Evolutionary conservation across 1,139 yeast species (phyloP).

Genomic region (Protomyces gravidus): DNA sequence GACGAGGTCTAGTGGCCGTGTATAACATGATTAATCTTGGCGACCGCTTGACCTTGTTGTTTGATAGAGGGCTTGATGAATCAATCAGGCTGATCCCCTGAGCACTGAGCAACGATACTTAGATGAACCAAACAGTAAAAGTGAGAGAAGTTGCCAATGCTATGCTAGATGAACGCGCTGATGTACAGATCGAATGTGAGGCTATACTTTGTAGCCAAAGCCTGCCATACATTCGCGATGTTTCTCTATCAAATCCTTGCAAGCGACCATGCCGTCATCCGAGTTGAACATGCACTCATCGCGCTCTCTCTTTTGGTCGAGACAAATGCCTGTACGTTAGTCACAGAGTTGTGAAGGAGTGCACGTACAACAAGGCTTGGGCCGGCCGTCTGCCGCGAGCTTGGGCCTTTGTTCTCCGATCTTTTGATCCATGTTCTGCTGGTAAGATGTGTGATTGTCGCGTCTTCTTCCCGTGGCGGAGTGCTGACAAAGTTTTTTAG

Average conservation of each 20-base stretch:
- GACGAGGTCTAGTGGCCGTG: too few species aligned
- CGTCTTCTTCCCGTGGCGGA: background rate
- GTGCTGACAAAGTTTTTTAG: background rate
- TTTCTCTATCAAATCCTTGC: constrained; percentile 20
- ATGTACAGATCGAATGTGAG: background rate
- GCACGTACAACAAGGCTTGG: constrained; percentile 17
- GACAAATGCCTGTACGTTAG: constrained; percentile 15
- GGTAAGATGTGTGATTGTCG: background rate
- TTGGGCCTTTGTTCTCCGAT: constrained; percentile 23
- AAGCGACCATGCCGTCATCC: constrained; percentile 24
- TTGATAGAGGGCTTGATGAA: too few species aligned
- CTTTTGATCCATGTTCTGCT: constrained; percentile 12
- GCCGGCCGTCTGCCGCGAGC: constrained; percentile 26
- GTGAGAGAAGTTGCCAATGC: background rate
- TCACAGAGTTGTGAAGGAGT: background rate
- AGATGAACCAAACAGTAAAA: too few species aligned
- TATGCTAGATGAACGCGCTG: background rate
- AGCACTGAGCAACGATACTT: too few species aligned
- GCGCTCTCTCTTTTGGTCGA: constrained; percentile 19
- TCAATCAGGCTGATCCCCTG: too few species aligned
- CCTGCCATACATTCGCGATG: constrained; percentile 27
- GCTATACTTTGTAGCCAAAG: constrained; percentile 26
- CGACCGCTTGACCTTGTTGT: too few species aligned
- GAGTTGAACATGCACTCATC: constrained; percentile 25
- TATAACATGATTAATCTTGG: too few species aligned